Evolutionary conservation across 495 filamentous ascomycete species (phyloP).

Genomic region (Bathelium albidoporum): DNA sequence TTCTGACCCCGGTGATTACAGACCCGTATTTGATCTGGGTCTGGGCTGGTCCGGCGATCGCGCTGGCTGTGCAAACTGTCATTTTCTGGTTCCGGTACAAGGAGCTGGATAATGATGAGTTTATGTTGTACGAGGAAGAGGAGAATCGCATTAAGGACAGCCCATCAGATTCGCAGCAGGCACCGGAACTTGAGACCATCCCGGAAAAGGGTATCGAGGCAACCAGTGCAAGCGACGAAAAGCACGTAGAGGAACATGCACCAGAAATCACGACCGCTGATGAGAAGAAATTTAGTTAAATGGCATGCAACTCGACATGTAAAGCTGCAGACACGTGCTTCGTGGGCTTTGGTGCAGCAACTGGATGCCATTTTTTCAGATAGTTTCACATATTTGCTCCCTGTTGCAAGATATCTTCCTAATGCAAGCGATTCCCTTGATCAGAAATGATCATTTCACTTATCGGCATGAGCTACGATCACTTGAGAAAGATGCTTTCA

Average conservation of each 20-base stretch:
- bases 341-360: too few species aligned
- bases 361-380: neutral
- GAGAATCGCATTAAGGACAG: neutral
- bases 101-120: constrained; percentile 37
- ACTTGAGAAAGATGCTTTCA: too few species aligned
- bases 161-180: neutral
- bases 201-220: neutral
- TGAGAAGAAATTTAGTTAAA: neutral
- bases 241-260: neutral
- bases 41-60: constrained; percentile 43
- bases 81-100: constrained; percentile 41
- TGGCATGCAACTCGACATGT: neutral
- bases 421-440: neutral
- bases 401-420: neutral
- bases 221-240: neutral
- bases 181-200: neutral
- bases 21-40: constrained; percentile 48
- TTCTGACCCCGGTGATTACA: constrained; percentile 44
- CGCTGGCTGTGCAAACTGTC: constrained; percentile 37
- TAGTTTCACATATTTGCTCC: neutral
- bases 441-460: neutral
- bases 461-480: neutral
- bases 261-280: neutral
- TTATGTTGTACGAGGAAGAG: constrained; percentile 28
- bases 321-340: too few species aligned